These are phyloP conservation scores for Trichaptum fuscoviolaceum DNA, from an alignment of 768 basidiomycete genomes.

Conservation along the genomic window DNA sequence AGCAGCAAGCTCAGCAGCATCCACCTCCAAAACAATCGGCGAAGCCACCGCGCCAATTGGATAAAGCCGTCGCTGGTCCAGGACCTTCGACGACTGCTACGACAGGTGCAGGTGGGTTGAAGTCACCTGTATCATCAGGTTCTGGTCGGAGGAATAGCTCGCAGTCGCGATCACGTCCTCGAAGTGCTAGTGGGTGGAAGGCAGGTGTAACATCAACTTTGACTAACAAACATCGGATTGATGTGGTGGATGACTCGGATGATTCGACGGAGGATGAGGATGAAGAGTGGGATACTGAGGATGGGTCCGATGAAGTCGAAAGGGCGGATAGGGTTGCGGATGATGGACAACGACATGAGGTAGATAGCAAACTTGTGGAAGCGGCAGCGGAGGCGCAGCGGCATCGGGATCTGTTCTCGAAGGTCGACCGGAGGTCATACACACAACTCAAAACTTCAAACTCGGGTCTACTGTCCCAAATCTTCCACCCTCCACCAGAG, in stretches of 20 bases:
- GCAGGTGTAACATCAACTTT: background rate
- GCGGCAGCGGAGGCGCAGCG: constrained; percentile 61
- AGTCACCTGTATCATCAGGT: background rate
- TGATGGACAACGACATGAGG: constrained; percentile 21
- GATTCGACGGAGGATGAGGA: background rate
- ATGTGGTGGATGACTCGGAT: background rate
- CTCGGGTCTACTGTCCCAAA: constrained; percentile 57
- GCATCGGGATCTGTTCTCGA: constrained; percentile 67
- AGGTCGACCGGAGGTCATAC: constrained; percentile 63
- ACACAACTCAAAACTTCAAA: constrained; percentile 48
- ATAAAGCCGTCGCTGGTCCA: background rate
- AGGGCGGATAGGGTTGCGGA: constrained; percentile 18
- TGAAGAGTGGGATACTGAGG: background rate
- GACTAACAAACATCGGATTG: background rate
- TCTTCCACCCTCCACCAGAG: constrained; percentile 67
- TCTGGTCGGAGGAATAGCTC: background rate
- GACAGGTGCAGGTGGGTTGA: background rate
- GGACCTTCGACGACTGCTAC: background rate
- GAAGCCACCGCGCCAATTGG: background rate
- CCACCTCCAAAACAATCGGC: background rate
- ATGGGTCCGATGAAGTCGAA: constrained; percentile 38
- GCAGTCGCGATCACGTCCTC: background rate
- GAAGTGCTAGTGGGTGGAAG: background rate
- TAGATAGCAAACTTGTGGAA: constrained; percentile 33
- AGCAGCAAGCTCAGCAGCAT: background rate